Conservation (phyloP, 768 basidiomycete species). For the Hortiboletus flavorubellus region DNA sequence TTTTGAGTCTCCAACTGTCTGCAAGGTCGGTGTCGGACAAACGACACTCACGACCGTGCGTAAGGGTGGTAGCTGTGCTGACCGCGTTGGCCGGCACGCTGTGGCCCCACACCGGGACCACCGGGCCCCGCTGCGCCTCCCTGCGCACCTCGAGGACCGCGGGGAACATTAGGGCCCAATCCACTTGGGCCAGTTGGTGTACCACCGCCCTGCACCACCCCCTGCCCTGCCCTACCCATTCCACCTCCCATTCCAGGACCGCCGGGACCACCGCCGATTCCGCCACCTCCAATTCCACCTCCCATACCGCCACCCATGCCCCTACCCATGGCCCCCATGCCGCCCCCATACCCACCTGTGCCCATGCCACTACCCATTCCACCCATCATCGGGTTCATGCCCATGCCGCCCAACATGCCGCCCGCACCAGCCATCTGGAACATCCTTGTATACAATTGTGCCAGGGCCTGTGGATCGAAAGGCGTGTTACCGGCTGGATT, state of each 20-base stretch:
- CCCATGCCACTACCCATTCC: conserved; percentile 34
- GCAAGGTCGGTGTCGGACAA: background rate
- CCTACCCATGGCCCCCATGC: conserved; percentile 37
- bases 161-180: conserved; percentile 58
- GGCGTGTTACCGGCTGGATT: conserved; percentile 49
- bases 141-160: conserved; percentile 60
- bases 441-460: conserved; percentile 94
- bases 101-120: conserved; percentile 63
- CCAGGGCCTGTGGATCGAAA: conserved; percentile 92
- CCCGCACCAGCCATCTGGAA: conserved; percentile 74
- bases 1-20: conserved; percentile 13
- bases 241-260: conserved; percentile 36
- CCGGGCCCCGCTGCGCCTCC: conserved; percentile 50
- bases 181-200: conserved; percentile 36
- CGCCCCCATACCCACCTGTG: conserved; percentile 35
- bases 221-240: conserved; percentile 41
- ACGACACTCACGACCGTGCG: conserved; percentile 48
- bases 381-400: conserved; percentile 37
- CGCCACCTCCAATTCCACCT: conserved; percentile 38
- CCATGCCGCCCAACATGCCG: conserved; percentile 41
- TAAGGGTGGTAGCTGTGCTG: conserved; percentile 86
- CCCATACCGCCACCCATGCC: conserved; percentile 39
- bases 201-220: conserved; percentile 38
- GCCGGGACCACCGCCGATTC: conserved; percentile 38
- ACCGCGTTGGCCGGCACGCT: conserved; percentile 65